A percentile compares a stretch with the other conserved stretches of the same genome.
Evolutionary conservation across 257 asterid species (phyloP).

Genomic region (Hygrophila difformis): DNA sequence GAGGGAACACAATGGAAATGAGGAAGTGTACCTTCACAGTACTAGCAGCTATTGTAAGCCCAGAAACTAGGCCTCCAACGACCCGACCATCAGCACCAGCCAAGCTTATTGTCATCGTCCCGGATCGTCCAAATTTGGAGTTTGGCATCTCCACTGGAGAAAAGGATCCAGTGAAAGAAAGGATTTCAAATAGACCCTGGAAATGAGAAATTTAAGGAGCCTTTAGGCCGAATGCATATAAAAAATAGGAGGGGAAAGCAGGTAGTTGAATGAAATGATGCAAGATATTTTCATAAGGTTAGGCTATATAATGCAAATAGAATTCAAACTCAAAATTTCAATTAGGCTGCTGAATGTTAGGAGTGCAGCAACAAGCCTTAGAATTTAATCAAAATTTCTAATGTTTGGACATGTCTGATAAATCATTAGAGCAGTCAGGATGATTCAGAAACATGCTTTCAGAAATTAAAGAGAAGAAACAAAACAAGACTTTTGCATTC

Average conservation of each 20-base stretch:
- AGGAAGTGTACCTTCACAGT: slow-evolving; percentile 42
- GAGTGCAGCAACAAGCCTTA: no score
- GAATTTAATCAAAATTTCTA: no score
- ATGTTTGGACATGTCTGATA: no score
- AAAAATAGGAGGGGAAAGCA: no score
- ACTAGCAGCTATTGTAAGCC: slow-evolving; percentile 47
- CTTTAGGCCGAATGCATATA: not conserved
- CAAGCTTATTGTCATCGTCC: slow-evolving; percentile 50
- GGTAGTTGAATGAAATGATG: no score
- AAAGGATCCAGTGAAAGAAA: slow-evolving; percentile 58
- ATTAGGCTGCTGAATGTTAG: no score
- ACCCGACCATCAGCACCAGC: slow-evolving; percentile 68
- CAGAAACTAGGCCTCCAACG: slow-evolving; percentile 56
- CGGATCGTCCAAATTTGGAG: slow-evolving; percentile 31
- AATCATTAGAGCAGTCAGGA: no score
- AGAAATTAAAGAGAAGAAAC: no score
- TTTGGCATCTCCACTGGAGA: slow-evolving; percentile 43
- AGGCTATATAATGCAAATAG: no score
- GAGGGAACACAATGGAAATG: not conserved
- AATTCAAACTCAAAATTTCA: no score
- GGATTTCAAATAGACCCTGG: slow-evolving; percentile 64
- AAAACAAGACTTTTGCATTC: not conserved
- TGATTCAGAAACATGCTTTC: no score
- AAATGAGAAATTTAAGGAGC: slow-evolving; percentile 1
- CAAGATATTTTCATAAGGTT: no score